Evolutionary conservation across 441 rosid species (phyloP).

Genomic region (Melianthus villosus): DNA sequence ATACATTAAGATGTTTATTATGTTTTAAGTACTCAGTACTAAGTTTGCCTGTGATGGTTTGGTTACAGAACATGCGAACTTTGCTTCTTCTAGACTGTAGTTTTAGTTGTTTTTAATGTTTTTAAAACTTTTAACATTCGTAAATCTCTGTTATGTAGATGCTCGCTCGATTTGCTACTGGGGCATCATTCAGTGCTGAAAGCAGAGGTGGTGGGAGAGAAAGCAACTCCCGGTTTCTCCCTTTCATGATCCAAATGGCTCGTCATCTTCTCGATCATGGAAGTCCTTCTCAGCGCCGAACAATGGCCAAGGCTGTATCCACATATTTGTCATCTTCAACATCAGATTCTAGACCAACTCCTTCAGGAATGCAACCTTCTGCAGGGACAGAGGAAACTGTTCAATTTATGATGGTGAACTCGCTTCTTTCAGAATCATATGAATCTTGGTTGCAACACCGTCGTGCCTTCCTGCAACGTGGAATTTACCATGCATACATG

Average conservation of each 20-base stretch:
- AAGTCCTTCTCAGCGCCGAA: slow-evolving; percentile 58
- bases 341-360: slow-evolving; percentile 35
- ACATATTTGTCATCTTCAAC: slow-evolving; percentile 50
- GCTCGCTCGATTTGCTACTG: slow-evolving; percentile 99
- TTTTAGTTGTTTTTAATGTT: too few relatives aligned
- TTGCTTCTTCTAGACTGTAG: too few relatives aligned
- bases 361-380: slow-evolving; percentile 42
- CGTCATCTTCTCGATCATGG: slow-evolving; percentile 96
- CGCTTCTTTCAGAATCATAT: slow-evolving; percentile 81
- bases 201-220: slow-evolving; percentile 97
- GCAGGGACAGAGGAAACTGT: slow-evolving; percentile 79
- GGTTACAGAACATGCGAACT: too few relatives aligned
- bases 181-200: slow-evolving; percentile 87
- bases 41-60: too few relatives aligned
- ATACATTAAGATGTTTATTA: too few relatives aligned
- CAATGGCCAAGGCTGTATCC: slow-evolving; percentile 72
- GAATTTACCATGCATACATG: slow-evolving; percentile 88
- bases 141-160: slow-evolving; percentile 30
- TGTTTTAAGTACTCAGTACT: too few relatives aligned
- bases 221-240: slow-evolving; percentile 94
- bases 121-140: too few relatives aligned
- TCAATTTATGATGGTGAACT: slow-evolving; percentile 99
- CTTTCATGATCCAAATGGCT: slow-evolving; percentile 98
- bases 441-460: slow-evolving; percentile 96
- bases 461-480: slow-evolving; percentile 73